Percentiles rank a stretch among this genome's conserved stretches.
Conservation (phyloP, 2,329 filamentous ascomycete species). For the Fusarium virguliforme region DNA sequence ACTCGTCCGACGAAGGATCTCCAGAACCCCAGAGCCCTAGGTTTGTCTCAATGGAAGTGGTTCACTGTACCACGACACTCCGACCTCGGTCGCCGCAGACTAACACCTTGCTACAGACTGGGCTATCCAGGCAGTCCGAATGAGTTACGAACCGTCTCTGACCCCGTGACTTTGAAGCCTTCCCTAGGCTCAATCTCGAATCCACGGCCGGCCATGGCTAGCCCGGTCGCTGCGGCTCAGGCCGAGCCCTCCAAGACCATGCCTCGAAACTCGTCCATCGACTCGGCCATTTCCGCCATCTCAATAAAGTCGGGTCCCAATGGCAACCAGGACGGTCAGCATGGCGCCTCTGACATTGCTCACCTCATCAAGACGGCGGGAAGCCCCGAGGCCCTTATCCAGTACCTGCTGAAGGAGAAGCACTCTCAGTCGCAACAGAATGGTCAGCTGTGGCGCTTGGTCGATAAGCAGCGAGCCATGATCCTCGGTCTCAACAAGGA, state of each 20-base stretch:
- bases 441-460: conserved; percentile 91
- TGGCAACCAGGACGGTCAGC: conserved; percentile 70
- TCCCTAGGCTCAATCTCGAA: conserved; percentile 58
- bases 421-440: conserved; percentile 91
- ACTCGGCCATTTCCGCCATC: conserved; percentile 89
- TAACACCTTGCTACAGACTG: conserved; percentile 48
- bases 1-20: conserved; percentile 57
- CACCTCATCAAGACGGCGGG: conserved; percentile 87
- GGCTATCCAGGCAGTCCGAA: conserved; percentile 59
- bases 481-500: conserved; percentile 96
- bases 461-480: conserved; percentile 96
- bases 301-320: conserved; percentile 73
- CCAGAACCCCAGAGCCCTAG: conserved; percentile 54
- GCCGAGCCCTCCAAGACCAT: conserved; percentile 59
- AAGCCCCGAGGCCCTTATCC: conserved; percentile 89
- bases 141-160: conserved; percentile 65
- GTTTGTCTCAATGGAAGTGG: conserved; percentile 49
- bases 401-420: conserved; percentile 92
- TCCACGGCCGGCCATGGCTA: conserved; percentile 64
- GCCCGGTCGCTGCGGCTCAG: conserved; percentile 61
- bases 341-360: conserved; percentile 82
- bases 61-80: conserved; percentile 12
- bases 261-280: conserved; percentile 88
- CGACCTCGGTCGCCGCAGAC: conserved; percentile 14
- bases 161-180: conserved; percentile 63